phyloP scores from a whole-genome alignment of 805 yeast genomes.

The Cephaloascus fragrans region DNA sequence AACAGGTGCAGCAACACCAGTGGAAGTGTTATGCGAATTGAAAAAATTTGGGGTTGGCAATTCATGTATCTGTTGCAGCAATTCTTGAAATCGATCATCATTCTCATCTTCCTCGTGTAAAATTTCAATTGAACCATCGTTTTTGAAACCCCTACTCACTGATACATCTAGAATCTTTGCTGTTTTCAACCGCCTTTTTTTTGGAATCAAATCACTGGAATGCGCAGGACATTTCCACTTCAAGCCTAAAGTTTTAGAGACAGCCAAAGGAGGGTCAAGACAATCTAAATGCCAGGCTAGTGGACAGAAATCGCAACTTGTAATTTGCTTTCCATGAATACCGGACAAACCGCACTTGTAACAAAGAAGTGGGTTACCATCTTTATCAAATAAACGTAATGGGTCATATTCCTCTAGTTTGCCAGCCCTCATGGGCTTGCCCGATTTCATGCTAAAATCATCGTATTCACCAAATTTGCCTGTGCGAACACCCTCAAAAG shows the following conservation, averaged over 20 bases:
- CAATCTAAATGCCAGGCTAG: slow-evolving; percentile 88
- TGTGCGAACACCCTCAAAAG: slow-evolving; percentile 62
- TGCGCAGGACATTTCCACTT: slow-evolving; percentile 94
- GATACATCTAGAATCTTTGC: slow-evolving; percentile 46
- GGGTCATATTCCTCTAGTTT: slow-evolving; percentile 48
- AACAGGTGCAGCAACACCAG: slow-evolving; percentile 22
- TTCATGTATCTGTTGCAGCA: too few relatives aligned
- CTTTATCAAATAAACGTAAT: slow-evolving; percentile 53
- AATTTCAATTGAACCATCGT: slow-evolving; percentile 54
- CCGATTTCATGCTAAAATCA: slow-evolving; percentile 37
- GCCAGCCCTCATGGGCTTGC: slow-evolving; percentile 29
- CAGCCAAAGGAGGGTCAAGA: slow-evolving; percentile 61
- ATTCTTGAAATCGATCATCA: too few relatives aligned
- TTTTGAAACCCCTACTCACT: slow-evolving; percentile 37
- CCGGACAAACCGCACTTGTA: slow-evolving; percentile 71
- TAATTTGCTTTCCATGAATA: slow-evolving; percentile 38
- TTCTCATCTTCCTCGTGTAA: slow-evolving; percentile 16
- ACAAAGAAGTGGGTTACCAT: slow-evolving; percentile 64
- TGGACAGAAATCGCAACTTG: slow-evolving; percentile 77
- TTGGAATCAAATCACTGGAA: slow-evolving; percentile 38
- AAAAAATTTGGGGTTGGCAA: slow-evolving; percentile 25
- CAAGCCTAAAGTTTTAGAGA: slow-evolving; percentile 61
- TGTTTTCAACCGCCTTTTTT: slow-evolving; percentile 39
- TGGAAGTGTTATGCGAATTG: slow-evolving; percentile 17
- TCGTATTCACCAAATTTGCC: slow-evolving; percentile 65